Percentiles rank a stretch among this genome's conserved stretches.
Evolutionary conservation across 345 rosid genomes (phyloP).

Genomic region (Linum trigynum): DNA sequence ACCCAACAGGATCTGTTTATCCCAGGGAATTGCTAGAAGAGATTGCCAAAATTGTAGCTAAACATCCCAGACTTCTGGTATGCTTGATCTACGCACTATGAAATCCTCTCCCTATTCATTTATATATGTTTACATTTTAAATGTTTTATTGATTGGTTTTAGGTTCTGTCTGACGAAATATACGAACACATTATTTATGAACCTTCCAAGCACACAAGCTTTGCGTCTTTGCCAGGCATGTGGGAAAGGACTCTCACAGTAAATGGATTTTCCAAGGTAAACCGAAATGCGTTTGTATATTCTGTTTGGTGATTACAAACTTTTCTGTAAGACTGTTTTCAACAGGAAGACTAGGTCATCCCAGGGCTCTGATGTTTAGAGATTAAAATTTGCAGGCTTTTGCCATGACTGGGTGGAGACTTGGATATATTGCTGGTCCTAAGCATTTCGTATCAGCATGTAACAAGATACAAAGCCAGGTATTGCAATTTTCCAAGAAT

Average conservation of each 20-base stretch:
- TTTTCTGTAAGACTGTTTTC: background rate
- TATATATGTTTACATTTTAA: constrained; percentile 9
- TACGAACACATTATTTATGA: constrained; percentile 94
- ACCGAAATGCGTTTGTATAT: background rate
- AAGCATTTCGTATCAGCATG: constrained; percentile 89
- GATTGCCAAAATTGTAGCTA: constrained; percentile 75
- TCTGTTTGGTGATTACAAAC: background rate
- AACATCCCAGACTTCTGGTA: constrained; percentile 97
- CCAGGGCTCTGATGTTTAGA: too few relatives aligned
- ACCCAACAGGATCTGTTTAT: constrained; percentile 98
- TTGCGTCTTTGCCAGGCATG: constrained; percentile 95
- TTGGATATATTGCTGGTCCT: constrained; percentile 92
- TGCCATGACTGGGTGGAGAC: constrained; percentile 99
- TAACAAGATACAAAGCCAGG: constrained; percentile 97
- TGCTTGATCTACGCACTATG: constrained; percentile 3
- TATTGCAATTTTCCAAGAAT: constrained; percentile 13
- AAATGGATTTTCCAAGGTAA: constrained; percentile 96
- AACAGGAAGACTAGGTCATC: too few relatives aligned
- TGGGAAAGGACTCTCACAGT: constrained; percentile 89
- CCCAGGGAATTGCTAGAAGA: constrained; percentile 80
- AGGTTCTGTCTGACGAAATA: constrained; percentile 95
- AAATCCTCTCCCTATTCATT: background rate
- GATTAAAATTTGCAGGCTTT: constrained; percentile 54
- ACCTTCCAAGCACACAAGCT: constrained; percentile 84
- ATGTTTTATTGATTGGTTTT: constrained; percentile 7